Base-by-base conservation (phyloP, 1,139 yeast genomes). In the Kurtzmaniella natalensis region DNA sequence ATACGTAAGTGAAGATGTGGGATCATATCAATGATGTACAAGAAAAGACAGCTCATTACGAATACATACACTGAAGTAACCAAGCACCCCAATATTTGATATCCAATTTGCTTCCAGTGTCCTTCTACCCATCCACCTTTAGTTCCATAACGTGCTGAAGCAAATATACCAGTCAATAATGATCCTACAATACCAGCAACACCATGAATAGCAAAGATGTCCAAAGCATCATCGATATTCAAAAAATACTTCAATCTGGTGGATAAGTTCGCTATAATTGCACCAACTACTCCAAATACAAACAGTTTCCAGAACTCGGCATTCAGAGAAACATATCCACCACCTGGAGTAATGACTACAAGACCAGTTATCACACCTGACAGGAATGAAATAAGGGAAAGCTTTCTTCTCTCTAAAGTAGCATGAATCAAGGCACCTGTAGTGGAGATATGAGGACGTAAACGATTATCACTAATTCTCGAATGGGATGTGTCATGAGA, bases 91-190 rank as follows among this genome's bases (percentile, higher is more conserved):
- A 69, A 48, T 7, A 71, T 32, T 45, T 76, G 81, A 40, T 67
- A 65, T n/a, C 69, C 66, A 9, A 73, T 49, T 45, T 72, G 79
- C 2, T 55, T 50, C 61, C 73, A 70, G 44, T 70, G 57, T 10
- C 70, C 68, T n/a, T 51, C 50, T 0, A 72, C 58, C 72, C 76
- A 69, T 3, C 79, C 80, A 2, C 77, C 76, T 11, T 51, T 23
- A 1, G 71, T 50, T 1, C 46, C 57, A 40, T 61, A 64, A 11
- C 44, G 42, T 5, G 46, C 34, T 31, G 60, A 61, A 9, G 71
- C 70, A 44, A 69, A 65, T 4, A 69, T 57, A 1, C 73, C 74
- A 2, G 71, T 67, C 20, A 69, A 45, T 14, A 69, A 28, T 1
- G 71, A 64, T 0, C 75, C 74, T 2, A 58, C 57, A 25, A 65